Conservation (phyloP, 345 rosid genomes). For the Viola odorata region DNA sequence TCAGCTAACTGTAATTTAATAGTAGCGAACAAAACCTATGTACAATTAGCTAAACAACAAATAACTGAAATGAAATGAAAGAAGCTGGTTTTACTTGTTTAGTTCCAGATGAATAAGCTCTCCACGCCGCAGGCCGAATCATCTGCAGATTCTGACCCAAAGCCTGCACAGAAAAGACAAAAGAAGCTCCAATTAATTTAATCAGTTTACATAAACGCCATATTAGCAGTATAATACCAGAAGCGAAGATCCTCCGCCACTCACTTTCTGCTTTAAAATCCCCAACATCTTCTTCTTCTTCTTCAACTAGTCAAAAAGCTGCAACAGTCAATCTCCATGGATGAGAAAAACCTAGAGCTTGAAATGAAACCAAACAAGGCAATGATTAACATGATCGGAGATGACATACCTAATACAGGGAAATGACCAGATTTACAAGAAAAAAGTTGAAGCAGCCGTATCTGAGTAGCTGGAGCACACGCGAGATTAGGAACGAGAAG, state of each 20-base stretch:
- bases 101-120: slow-evolving; percentile 56
- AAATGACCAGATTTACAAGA: neutral
- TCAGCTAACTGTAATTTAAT: too few species aligned
- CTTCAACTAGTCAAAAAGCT: slow-evolving; percentile 4
- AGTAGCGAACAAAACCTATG: too few species aligned
- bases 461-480: neutral
- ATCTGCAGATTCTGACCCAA: slow-evolving; percentile 33
- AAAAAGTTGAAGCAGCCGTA: neutral
- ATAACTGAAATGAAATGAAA: neutral
- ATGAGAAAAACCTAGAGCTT: too few species aligned
- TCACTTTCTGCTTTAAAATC: slow-evolving; percentile 45
- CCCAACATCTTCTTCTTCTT: slow-evolving; percentile 46
- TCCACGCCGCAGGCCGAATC: slow-evolving; percentile 49
- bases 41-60: neutral
- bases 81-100: slow-evolving; percentile 46
- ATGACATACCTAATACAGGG: neutral
- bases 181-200: neutral
- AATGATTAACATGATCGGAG: neutral
- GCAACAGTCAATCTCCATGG: slow-evolving; percentile 5
- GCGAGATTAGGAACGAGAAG: neutral
- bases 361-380: neutral
- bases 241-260: slow-evolving; percentile 33
- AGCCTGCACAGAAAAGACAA: slow-evolving; percentile 20
- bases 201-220: neutral
- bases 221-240: neutral